Conservation (phyloP, 164 flowering plant species). For the Magnolia kwangsiensis region DNA sequence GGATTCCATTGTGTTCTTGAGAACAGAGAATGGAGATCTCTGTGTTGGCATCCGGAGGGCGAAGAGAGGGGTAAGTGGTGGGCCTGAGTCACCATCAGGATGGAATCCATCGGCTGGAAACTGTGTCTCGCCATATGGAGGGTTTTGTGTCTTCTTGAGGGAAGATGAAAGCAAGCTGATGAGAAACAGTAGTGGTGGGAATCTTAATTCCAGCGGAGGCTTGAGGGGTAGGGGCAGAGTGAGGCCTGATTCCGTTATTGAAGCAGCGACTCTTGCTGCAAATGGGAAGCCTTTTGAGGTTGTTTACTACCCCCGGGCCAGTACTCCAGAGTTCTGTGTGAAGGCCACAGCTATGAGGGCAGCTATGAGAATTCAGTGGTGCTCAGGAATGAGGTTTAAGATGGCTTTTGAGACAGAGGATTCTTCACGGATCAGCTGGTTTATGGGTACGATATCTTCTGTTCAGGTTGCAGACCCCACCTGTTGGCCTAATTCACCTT, state of each 20-base stretch:
- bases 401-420: constrained; percentile 98
- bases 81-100: constrained; percentile 39
- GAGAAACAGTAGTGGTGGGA: constrained; percentile 32
- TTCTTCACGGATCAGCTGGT: constrained; percentile 96
- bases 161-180: constrained; percentile 49
- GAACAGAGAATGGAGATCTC: constrained; percentile 75
- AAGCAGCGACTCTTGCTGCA: constrained; percentile 68
- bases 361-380: constrained; percentile 75
- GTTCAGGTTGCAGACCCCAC: constrained; percentile 83
- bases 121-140: constrained; percentile 44
- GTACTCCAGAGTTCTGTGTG: constrained; percentile 91
- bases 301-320: constrained; percentile 76
- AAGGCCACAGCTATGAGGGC: constrained; percentile 57
- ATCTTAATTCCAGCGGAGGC: constrained; percentile 21
- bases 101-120: constrained; percentile 46
- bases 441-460: constrained; percentile 85
- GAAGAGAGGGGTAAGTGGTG: constrained; percentile 53
- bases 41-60: constrained; percentile 94
- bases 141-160: constrained; percentile 48
- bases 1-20: constrained; percentile 82
- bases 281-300: constrained; percentile 75
- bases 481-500: constrained; percentile 91
- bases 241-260: constrained; percentile 60
- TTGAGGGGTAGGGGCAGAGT: constrained; percentile 37
- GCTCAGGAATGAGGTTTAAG: constrained; percentile 91